Base-by-base conservation (phyloP, 176 grass and related monocot genomes). In the Olyra latifolia region DNA sequence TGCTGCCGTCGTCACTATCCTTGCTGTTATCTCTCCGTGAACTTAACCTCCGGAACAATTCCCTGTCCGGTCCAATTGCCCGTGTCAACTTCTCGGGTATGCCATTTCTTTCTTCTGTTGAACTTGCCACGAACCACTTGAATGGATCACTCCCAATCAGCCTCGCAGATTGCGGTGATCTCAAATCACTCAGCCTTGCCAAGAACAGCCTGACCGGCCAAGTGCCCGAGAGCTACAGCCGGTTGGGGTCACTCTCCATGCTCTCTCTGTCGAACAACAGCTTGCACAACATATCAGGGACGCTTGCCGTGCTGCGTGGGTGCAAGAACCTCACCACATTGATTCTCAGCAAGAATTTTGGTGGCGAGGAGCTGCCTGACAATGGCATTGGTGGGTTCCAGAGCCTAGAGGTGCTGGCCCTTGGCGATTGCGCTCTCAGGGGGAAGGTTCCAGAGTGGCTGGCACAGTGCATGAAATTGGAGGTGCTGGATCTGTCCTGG, bases 401-500 rank as follows among this genome's bases (percentile, higher is more conserved):
- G 11, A 88, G 68, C 73, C 86, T 98, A 45, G 83, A 92, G 85
- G 90, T 98, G 67, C 65, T 98, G 32, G 95, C 95, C 0, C 74
- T 98, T 35, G 95, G 95, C 20, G 89, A 94, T 46, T 98, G 92
- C 67, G 89, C 80, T 30, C 88, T 98, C 53, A 93, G 55, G 35
- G 95, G 95, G 62, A 80, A 53, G 71, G 35, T 98, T 80, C 92
- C 92, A 0, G 65, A 66, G 20, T 98, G 92, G 77, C 53, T 98
- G n/a, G 7, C 77, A 54, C 79, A n/a, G 1, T 98, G 92, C 80
- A 83, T 81, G 83, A 98, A 85, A 77, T 19, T 98, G 71, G 88
- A 98, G 69, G 95, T 98, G 58, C 83, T 98, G 55, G 95, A 98
- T 93, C 81, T 98, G 86, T 98, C 95, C 11, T 98, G 95, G 95